These are phyloP conservation scores for Penicillium robsamsonii DNA, from an alignment of 495 filamentous ascomycete genomes.

Conservation along the genomic window DNA sequence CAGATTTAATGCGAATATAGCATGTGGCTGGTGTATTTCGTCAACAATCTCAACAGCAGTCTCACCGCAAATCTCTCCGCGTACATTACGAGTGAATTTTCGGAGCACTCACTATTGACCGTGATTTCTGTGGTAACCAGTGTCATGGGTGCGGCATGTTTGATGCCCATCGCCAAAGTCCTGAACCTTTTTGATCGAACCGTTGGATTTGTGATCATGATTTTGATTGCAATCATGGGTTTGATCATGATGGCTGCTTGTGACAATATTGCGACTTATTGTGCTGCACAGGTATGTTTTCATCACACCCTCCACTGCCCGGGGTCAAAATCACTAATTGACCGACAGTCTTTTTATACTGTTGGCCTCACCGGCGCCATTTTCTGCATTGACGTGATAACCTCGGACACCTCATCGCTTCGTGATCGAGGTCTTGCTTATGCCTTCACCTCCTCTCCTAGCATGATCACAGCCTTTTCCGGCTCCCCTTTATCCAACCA, in stretches of 20 bases:
- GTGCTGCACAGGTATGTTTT: constrained; percentile 44
- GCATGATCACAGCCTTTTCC: constrained; percentile 43
- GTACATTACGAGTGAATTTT: constrained; percentile 32
- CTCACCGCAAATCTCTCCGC: constrained; percentile 20
- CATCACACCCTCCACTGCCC: background rate
- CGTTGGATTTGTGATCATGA: constrained; percentile 47
- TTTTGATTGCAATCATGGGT: constrained; percentile 37
- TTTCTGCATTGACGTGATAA: constrained; percentile 57
- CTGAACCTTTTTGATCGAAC: constrained; percentile 63
- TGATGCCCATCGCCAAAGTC: constrained; percentile 65
- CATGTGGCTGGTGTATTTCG: constrained; percentile 32
- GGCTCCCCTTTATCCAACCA: constrained; percentile 28
- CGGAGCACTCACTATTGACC: constrained; percentile 31
- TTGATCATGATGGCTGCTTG: constrained; percentile 52
- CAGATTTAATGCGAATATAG: constrained; percentile 9
- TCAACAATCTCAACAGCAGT: constrained; percentile 20
- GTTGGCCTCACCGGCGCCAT: constrained; percentile 54
- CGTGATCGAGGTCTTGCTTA: constrained; percentile 59
- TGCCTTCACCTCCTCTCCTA: constrained; percentile 57
- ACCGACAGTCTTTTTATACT: constrained; percentile 44
- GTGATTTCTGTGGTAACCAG: constrained; percentile 33
- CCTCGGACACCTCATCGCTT: constrained; percentile 58
- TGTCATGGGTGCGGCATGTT: constrained; percentile 56
- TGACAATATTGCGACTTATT: constrained; percentile 43
- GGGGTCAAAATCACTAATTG: background rate